These are phyloP conservation scores for Arabis hirsuta DNA, from an alignment of 345 rosid species.

Conservation along the genomic window DNA sequence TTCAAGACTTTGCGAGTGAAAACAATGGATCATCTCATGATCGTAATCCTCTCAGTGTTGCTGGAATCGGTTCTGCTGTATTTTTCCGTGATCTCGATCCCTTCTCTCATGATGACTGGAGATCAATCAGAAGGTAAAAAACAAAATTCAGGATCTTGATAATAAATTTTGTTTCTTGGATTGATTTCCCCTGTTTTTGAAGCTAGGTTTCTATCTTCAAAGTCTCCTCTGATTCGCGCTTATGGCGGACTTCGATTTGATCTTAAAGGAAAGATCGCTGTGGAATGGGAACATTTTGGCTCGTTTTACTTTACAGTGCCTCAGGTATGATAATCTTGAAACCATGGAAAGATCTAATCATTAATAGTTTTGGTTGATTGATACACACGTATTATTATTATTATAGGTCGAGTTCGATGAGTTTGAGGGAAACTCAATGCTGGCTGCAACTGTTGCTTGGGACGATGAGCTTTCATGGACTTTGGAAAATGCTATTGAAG, in stretches of 20 bases:
- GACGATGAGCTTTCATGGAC: conserved; percentile 68
- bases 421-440: conserved; percentile 67
- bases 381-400: conserved; percentile 35
- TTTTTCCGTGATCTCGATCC: conserved; percentile 67
- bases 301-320: conserved; percentile 85
- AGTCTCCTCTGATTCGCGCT: conserved; percentile 81
- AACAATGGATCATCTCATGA: conserved; percentile 42
- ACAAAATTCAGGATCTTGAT: background rate
- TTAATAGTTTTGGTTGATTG: conserved; percentile 6
- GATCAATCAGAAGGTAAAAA: conserved; percentile 68
- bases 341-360: too few relatives aligned
- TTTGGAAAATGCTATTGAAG: conserved; percentile 57
- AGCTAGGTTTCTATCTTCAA: conserved; percentile 63
- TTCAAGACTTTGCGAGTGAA: conserved; percentile 41
- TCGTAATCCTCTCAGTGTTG: conserved; percentile 59
- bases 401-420: conserved; percentile 84
- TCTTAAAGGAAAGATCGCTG: conserved; percentile 55
- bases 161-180: background rate
- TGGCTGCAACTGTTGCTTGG: conserved; percentile 83
- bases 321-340: conserved; percentile 51
- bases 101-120: conserved; percentile 80
- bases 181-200: conserved; percentile 22
- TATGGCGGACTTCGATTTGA: conserved; percentile 91
- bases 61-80: conserved; percentile 85
- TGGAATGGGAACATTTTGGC: conserved; percentile 85